phyloP scores from a whole-genome alignment of 2,329 filamentous ascomycete genomes.

The Fusarium ramigenum region DNA sequence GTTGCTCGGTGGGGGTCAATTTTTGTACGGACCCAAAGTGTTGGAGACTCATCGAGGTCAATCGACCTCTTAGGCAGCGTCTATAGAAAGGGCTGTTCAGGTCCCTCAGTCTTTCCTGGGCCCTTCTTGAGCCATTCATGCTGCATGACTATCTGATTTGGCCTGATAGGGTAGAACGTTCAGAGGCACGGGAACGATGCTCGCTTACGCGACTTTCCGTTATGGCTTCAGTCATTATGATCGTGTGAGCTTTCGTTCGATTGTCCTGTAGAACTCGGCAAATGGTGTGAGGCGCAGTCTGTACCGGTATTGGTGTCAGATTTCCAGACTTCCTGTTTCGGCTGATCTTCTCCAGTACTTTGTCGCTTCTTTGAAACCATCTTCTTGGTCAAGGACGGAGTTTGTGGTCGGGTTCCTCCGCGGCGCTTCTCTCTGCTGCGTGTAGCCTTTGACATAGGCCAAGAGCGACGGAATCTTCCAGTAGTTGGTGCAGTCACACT shows the following conservation, averaged over 20 bases:
- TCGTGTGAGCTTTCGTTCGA: slow-evolving; percentile 15
- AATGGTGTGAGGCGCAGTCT: slow-evolving; percentile 14
- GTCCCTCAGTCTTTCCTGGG: neutral
- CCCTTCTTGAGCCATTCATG: neutral
- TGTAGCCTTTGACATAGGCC: slow-evolving; percentile 11
- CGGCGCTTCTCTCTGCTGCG: slow-evolving; percentile 7
- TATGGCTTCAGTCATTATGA: slow-evolving; percentile 23
- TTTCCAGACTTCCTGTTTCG: slow-evolving; percentile 10
- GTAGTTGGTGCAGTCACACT: slow-evolving; percentile 27
- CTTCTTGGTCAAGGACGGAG: slow-evolving; percentile 1
- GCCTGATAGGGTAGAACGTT: neutral
- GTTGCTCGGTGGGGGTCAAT: slow-evolving; percentile 17
- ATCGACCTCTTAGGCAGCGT: neutral
- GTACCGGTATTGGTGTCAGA: slow-evolving; percentile 5
- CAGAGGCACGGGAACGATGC: neutral
- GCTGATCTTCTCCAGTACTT: neutral
- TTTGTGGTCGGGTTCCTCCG: neutral
- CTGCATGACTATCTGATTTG: neutral
- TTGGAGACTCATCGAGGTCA: neutral
- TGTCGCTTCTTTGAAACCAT: neutral
- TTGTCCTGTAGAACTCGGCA: slow-evolving; percentile 20
- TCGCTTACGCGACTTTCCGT: neutral
- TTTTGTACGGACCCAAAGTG: slow-evolving; percentile 4
- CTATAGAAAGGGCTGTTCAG: neutral
- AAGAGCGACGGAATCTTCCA: slow-evolving; percentile 34